phyloP scores from a whole-genome alignment of 495 filamentous ascomycete species.

The Penicillium diatomitis region DNA sequence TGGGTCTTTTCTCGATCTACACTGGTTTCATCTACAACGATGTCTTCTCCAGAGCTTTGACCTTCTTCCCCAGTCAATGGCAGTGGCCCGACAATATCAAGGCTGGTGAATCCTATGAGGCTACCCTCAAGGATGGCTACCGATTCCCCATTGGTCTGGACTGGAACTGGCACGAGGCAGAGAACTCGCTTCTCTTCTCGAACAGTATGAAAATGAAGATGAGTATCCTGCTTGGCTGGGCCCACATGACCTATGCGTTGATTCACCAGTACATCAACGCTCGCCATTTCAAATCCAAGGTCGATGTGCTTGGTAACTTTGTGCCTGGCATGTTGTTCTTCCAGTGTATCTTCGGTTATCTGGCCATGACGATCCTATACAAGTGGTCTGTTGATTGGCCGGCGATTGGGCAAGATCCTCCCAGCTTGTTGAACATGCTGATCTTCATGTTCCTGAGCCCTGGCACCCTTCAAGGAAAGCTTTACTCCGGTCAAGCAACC shows the following conservation, averaged over 20 bases:
- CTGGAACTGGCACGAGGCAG: slow-evolving; percentile 92
- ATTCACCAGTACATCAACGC: slow-evolving; percentile 89
- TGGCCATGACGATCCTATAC: slow-evolving; percentile 87
- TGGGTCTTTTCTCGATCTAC: slow-evolving; percentile 94
- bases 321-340: slow-evolving; percentile 98
- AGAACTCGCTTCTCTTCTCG: slow-evolving; percentile 86
- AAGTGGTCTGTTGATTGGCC: slow-evolving; percentile 94
- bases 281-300: slow-evolving; percentile 82
- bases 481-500: slow-evolving; percentile 66
- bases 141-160: slow-evolving; percentile 94
- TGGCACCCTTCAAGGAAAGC: slow-evolving; percentile 58
- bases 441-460: slow-evolving; percentile 99
- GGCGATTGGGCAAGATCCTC: slow-evolving; percentile 53
- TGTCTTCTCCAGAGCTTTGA: slow-evolving; percentile 85
- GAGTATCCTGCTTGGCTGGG: slow-evolving; percentile 91
- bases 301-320: slow-evolving; percentile 96
- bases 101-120: slow-evolving; percentile 49
- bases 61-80: slow-evolving; percentile 85
- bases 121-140: slow-evolving; percentile 57
- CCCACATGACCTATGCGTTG: slow-evolving; percentile 97
- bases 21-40: slow-evolving; percentile 98
- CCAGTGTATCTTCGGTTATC: slow-evolving; percentile 96
- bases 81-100: slow-evolving; percentile 64
- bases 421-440: slow-evolving; percentile 92
- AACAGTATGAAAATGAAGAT: slow-evolving; percentile 99